Base-by-base conservation (phyloP, 2,329 filamentous ascomycete species). In the Penicillium oxalicum region DNA sequence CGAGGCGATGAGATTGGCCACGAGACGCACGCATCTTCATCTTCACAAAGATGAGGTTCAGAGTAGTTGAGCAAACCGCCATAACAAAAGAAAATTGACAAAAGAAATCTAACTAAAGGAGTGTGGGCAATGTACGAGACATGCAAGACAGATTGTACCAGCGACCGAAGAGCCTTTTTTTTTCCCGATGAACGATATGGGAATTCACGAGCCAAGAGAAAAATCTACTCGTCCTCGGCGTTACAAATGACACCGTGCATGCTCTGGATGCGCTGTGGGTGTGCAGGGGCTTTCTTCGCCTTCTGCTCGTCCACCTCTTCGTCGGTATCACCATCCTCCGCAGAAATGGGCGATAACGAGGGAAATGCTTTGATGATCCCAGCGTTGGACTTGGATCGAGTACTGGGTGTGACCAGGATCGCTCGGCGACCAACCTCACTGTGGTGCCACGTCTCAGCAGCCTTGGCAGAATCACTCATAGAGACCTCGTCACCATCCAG, bases 311-410 rank as follows among this genome's bases (percentile, higher is more conserved):
- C 24, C 11, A n/a, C 60, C 40, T 68, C 66, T 26, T 65, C 61
- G 7, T 65, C 56, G 18, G 62, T 64, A 40, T 61, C 64, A 27
- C 67, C 64, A 5, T 65, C 62, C 39, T 64, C 66, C 2, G 62
- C 61, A 13, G 61, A 62, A 39, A 65, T 66, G 5, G 64, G 62
- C 7, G 63, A 62, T 54, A 65, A 50, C 9, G 68, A 66, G 9
- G 70, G 65, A 54, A 74, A 77, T 44, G 77, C 76, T 47, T 77
- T 77, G 8, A 84, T 65, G 3, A 85, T 68, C 3, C 77, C 82
- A 65, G 84, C 79, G 25, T 74, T 75, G 1, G 83, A 86, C 59
- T 79, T 82, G n/a, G 79, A 72, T 12, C 79, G 76, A 26, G 79
- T 68, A 7, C 70, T 44, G 5, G 71, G 78, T 51, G 84, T 81